Evolutionary conservation across 2,329 filamentous ascomycete species (phyloP), one percentile per base, ranked within the genome.

Genomic region (Calonectria ilicicola): DNA sequence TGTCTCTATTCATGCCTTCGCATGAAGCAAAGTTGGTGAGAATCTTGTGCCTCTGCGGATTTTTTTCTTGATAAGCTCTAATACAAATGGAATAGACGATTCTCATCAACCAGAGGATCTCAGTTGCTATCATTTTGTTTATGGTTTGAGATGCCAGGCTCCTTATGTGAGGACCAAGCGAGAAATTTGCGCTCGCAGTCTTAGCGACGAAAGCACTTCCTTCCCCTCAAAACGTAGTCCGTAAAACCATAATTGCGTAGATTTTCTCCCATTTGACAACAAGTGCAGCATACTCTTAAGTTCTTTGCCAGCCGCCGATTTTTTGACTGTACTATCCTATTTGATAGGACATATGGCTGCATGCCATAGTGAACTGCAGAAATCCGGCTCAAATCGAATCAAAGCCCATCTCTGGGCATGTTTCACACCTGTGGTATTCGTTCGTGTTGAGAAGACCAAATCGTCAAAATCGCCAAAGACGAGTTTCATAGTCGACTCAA

Each of bases 21-120:
- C 53, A 27, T 62, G 53, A 62, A 62, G 29, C 53, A 68, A 65
- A 68, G 65, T 62, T 68, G 65, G 65, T 68, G 65, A 62, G 65
- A 68, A 21, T 63, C 65, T 58, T 68, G 53, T 68, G 44, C 53
- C 65, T 68, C 17, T 42, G 40, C 53, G 21, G 53, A 17, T 17
- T 46, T 51, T 38, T 38, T 58, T 17, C 26, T 40, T 60, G 27
- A 62, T 51, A 49, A 68, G 42, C 35, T 68, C 65, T 68, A 68
- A 68, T 68, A 40, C 42, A 46, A 62, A 60, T 49, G 29, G 42
- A 68, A 68, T 68, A 68, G 65, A 58, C 32, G 65, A 47, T 62
- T 40, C 53, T 62, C 53, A 51, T 32, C 29, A 40, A n/a, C 44
- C 23, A 40, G 29, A 60, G 44, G 53, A 47, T 51, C 53, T 46